Evolutionary conservation across 2,329 filamentous ascomycete genomes (phyloP), one percentile per base, ranked within the genome.

Genomic region (Apiospora koreana): DNA sequence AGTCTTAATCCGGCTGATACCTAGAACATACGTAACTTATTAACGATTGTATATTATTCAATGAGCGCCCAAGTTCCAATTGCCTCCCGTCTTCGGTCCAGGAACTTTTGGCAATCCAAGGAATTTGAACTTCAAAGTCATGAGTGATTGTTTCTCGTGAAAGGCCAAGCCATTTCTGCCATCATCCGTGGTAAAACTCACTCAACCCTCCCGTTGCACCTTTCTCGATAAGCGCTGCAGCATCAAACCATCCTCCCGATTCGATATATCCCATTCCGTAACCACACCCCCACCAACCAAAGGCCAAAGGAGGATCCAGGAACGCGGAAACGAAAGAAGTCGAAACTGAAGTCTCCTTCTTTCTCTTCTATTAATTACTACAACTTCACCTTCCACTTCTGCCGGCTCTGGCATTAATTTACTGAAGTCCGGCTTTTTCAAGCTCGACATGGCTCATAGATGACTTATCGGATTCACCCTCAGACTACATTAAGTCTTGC

Each of bases 11-110:
- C 69, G 70, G 68, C 65, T 68, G 43, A 50, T 71, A 71, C 70
- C 70, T 71, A 68, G 70, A 68, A 69, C 70, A 68, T 71, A 70
- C 70, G 68, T 70, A 71, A 69, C 70, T 68, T 69, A 62, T 62
- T 62, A 66, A 68, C 66, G 66, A 70, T 71, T 69, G 68, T 71
- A 71, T 71, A 71, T 71, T 58, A 71, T 67, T 71, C 68, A 48
- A 69, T 50, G 64, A 65, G 66, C 50, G 65, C 70, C 70, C 70
- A 70, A 67, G 69, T 71, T 69, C 70, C 70, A 71, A 71, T 71
- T 62, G 46, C 54, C 45, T 58, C 66, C 66, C 58, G 70, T 58
- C 66, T 68, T 43, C 58, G 54, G 68, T 65, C 42, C 45, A 70
- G 68, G 64, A 68, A 65, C 48, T 69, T 14, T 66, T 54, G 67